Evolutionary conservation across 352 stramenopile genomes (phyloP).

Genomic region (Pythium coloratum): DNA sequence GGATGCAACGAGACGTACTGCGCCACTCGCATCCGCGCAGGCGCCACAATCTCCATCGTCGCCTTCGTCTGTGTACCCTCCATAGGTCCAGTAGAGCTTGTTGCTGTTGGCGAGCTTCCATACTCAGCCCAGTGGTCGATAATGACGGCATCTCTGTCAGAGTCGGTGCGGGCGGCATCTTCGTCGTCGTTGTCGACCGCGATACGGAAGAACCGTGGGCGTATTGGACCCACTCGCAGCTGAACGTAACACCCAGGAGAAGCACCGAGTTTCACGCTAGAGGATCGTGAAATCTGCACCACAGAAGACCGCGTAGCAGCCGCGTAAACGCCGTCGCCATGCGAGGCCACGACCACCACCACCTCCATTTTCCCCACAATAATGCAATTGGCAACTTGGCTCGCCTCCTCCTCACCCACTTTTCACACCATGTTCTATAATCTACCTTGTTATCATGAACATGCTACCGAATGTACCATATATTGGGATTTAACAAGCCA

Average conservation of each 20-base stretch:
- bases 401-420: neutral
- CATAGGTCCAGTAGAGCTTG: neutral
- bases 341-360: constrained; percentile 17
- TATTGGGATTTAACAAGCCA: neutral
- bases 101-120: neutral
- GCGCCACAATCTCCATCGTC: constrained; percentile 10
- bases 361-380: constrained; percentile 13
- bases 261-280: constrained; percentile 1
- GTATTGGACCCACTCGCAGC: constrained; percentile 2
- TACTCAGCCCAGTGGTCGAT: constrained; percentile 54
- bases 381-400: neutral
- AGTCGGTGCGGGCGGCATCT: neutral
- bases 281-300: constrained; percentile 6
- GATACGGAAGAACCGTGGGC: constrained; percentile 42
- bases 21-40: constrained; percentile 35
- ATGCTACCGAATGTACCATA: neutral
- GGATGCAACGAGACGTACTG: constrained; percentile 60
- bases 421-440: neutral
- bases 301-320: constrained; percentile 6
- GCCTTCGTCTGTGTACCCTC: neutral
- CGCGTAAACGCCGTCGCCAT: neutral
- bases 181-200: constrained; percentile 35
- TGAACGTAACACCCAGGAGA: constrained; percentile 10
- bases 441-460: neutral
- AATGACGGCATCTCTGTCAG: constrained; percentile 20